Conservation (phyloP, 192 early-diverging fungal species). For the Linnemannia exigua region DNA sequence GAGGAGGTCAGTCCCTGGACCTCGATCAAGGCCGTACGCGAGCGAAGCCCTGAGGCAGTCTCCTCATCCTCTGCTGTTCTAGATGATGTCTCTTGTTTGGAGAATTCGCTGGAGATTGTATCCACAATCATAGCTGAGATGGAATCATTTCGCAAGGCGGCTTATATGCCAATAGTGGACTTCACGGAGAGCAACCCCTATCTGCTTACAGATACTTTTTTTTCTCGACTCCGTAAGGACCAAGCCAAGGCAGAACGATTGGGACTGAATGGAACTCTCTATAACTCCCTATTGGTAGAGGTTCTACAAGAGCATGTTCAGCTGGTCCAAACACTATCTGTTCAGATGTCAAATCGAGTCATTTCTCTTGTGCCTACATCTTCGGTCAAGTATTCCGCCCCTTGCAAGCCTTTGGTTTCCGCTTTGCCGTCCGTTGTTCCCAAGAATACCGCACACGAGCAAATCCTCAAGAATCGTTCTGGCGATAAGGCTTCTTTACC, state of each 20-base stretch:
- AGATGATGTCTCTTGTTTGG: not conserved
- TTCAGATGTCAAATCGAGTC: not conserved
- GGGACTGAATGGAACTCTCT: not conserved
- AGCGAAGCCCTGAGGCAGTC: not conserved
- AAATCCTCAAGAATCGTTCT: not conserved
- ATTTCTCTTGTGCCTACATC: not conserved
- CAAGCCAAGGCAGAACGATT: not conserved
- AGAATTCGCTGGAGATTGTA: not conserved
- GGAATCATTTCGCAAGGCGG: not conserved
- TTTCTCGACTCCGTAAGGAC: not conserved
- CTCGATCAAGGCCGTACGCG: not conserved
- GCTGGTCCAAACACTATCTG: not conserved
- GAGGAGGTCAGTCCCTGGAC: not conserved
- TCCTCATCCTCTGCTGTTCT: not conserved
- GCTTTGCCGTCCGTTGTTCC: not conserved
- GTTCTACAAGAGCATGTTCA: not conserved
- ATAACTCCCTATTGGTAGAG: not conserved
- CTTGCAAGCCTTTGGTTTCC: not conserved
- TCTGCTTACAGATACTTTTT: not conserved
- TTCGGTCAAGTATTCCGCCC: not conserved
- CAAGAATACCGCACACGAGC: not conserved
- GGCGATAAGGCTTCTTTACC: too few species aligned
- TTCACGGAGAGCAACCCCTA: not conserved
- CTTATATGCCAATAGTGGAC: not conserved
- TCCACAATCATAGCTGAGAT: not conserved